Base-by-base conservation (phyloP, 2,329 filamentous ascomycete species). In the Botrytis sinoallii region DNA sequence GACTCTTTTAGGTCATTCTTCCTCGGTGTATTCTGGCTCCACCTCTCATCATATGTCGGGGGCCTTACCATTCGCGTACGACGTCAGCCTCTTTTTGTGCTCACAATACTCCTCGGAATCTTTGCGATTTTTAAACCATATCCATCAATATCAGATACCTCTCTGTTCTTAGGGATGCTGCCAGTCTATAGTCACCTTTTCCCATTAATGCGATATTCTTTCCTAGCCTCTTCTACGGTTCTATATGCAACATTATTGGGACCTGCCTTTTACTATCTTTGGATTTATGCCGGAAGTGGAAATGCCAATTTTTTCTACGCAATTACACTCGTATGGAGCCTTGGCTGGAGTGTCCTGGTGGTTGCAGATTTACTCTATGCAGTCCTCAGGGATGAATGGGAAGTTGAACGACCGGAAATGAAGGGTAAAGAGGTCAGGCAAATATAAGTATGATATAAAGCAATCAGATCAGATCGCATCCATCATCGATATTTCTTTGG, bases 291-390 rank as follows among this genome's bases (percentile, higher is more conserved):
- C 3, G 96, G 96, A 68, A 97, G 94, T 73, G 96, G 96, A 42
- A 99, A 99, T 80, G 96, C 96, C 74, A 99, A 99, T 82, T 99
- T 99, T 85, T 99, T 99, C 84, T 99, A 99, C 81, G 96, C 96
- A 77, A 98, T 99, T 79, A 99, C 96, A 0, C 85, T 99, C n/a
- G 96, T 99, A 0, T 99, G 96, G 96, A 97, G 94, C 81, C 83
- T 99, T 38, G 96, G 94, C 0, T 87, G 97, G 78, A 95, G 94
- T 55, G 86, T 99, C 75, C 85, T 99, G 44, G 88, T 98, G 10
- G 94, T 73, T 44, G 66, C 93, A 18, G 96, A 99, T 81, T 87
- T 94, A 71, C 86, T 97, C 3, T 98, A 97, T 83, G 94, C 96
- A 0, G 90, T 95, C 9, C 85, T 99, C 75, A 86, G 96, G 74